Evolutionary conservation across 345 rosid genomes (phyloP).

Genomic region (Rhodamnia rubescens): DNA sequence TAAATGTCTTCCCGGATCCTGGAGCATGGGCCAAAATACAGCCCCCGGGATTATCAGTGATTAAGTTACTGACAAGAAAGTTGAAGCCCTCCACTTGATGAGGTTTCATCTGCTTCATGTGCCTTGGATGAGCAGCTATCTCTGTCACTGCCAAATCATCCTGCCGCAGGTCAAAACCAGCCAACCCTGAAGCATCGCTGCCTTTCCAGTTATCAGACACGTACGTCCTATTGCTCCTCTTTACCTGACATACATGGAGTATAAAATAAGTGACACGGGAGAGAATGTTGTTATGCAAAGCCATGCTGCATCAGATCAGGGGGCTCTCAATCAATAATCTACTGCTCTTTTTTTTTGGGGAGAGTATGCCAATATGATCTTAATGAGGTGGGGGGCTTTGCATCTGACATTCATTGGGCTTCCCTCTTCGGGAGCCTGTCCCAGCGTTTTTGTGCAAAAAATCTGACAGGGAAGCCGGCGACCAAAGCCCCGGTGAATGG

Average conservation of each 20-base stretch:
- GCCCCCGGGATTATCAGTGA: conserved; percentile 68
- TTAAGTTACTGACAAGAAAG: conserved; percentile 65
- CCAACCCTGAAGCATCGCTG: conserved; percentile 23
- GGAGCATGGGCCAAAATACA: conserved; percentile 97
- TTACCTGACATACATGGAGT: conserved; percentile 27
- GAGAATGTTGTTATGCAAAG: neutral
- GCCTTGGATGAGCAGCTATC: conserved; percentile 79
- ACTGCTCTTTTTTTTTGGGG: no score
- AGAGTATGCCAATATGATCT: no score
- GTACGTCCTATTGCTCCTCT: conserved; percentile 50
- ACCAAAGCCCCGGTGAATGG: no score
- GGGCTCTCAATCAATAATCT: neutral
- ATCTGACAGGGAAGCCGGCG: no score
- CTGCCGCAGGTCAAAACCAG: conserved; percentile 36
- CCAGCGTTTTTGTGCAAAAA: no score
- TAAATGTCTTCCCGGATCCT: conserved; percentile 93
- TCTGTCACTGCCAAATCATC: conserved; percentile 43
- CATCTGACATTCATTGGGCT: no score
- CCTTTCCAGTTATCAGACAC: conserved; percentile 35
- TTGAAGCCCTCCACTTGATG: conserved; percentile 85
- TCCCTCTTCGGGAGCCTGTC: no score
- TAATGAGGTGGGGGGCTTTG: no score
- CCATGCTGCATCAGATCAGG: neutral
- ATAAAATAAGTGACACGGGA: neutral
- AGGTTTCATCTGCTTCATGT: conserved; percentile 70